Evolutionary conservation across 345 rosid species (phyloP).

Genomic region (Bretschneidera sinensis): DNA sequence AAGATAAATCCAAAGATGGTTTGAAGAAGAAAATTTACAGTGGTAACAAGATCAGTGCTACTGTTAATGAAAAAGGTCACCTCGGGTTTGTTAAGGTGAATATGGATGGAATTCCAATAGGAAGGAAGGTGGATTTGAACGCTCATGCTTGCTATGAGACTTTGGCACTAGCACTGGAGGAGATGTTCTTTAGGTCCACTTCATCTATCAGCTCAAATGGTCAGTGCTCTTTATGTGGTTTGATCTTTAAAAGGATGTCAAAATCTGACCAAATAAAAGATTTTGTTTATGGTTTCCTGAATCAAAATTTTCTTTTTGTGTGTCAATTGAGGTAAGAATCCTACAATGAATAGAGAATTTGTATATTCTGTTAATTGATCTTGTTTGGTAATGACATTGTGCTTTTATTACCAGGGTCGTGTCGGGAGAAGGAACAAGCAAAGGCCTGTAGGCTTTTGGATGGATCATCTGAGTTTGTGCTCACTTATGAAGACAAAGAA

Average conservation of each 20-base stretch:
- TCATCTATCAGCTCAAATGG: slow-evolving; percentile 33
- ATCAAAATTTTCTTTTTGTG: not conserved
- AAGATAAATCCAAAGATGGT: slow-evolving; percentile 48
- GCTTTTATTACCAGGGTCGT: not conserved
- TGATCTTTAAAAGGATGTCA: not conserved
- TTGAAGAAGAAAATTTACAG: slow-evolving; percentile 38
- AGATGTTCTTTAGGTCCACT: slow-evolving; percentile 64
- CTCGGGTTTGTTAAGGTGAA: slow-evolving; percentile 84
- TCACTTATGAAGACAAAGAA: slow-evolving; percentile 90
- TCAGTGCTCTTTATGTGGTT: too few species aligned
- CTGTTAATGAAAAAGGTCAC: slow-evolving; percentile 41
- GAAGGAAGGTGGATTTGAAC: slow-evolving; percentile 84
- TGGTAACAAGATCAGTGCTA: slow-evolving; percentile 19
- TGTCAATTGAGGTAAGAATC: not conserved
- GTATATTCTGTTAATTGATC: slow-evolving; percentile 1
- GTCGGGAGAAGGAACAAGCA: slow-evolving; percentile 2
- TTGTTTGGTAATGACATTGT: too few species aligned
- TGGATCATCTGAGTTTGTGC: slow-evolving; percentile 79
- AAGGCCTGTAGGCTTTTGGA: slow-evolving; percentile 62
- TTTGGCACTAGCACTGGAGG: slow-evolving; percentile 60
- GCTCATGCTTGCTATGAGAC: slow-evolving; percentile 67
- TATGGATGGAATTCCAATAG: slow-evolving; percentile 83
- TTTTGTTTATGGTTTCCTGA: not conserved
- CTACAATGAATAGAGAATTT: not conserved
- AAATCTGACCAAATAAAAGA: not conserved